A percentile compares a stretch with the other conserved stretches of the same genome.
Conservation (phyloP, 192 early-diverging fungal species). For the Chytriomyces sp. region DNA sequence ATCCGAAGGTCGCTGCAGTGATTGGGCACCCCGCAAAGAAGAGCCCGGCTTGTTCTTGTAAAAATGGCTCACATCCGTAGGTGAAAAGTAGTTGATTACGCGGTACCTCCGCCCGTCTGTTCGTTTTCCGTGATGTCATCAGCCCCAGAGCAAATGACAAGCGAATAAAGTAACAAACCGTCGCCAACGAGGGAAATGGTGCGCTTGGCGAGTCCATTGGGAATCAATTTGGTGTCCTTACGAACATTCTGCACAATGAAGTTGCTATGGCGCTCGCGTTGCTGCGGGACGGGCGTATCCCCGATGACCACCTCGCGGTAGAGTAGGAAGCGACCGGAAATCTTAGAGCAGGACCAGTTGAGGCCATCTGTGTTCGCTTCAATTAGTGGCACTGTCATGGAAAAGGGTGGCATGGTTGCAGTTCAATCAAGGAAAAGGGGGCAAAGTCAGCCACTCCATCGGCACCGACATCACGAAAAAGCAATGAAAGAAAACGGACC, state of each 20-base stretch:
- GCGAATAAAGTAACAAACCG: too few relatives aligned
- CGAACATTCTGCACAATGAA: neutral
- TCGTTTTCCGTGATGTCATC: too few relatives aligned
- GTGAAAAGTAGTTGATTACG: neutral
- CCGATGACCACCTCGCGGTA: neutral
- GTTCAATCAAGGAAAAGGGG: too few relatives aligned
- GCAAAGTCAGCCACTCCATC: too few relatives aligned
- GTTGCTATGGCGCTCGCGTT: neutral
- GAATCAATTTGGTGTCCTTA: neutral
- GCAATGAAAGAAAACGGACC: neutral
- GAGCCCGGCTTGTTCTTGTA: neutral
- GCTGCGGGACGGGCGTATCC: neutral
- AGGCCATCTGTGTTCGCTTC: neutral
- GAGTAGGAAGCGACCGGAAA: neutral
- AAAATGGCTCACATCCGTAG: neutral
- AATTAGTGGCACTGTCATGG: neutral
- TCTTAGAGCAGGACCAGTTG: neutral
- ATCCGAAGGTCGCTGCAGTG: conserved; percentile 3
- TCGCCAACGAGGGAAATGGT: neutral
- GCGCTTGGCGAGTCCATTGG: neutral
- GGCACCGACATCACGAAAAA: too few relatives aligned
- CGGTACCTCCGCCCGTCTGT: neutral
- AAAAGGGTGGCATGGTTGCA: neutral
- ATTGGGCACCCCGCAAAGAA: too few relatives aligned
- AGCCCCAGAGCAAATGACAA: too few relatives aligned